Evolutionary conservation across 192 early-diverging fungal species (phyloP).

Genomic region (Rhizophagus sp.): DNA sequence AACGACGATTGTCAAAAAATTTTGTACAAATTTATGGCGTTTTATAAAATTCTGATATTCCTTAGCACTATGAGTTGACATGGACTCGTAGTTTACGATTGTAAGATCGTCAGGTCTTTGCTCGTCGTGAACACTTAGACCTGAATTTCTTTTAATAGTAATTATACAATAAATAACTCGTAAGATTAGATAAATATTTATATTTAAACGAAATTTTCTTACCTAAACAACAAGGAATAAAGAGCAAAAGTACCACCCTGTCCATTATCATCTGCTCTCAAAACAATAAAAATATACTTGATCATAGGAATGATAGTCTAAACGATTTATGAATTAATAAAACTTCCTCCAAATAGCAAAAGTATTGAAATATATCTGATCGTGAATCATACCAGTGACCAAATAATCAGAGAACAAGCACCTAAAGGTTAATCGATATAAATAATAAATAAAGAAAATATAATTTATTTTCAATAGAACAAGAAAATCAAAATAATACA

Average conservation of each 20-base stretch:
- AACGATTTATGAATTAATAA: conserved; percentile 34
- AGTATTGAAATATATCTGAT: too few species aligned
- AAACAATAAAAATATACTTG: conserved; percentile 29
- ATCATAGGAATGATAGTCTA: conserved; percentile 17
- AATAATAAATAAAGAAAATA: background rate
- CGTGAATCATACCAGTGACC: conserved; percentile 3
- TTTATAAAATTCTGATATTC: background rate
- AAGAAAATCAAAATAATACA: too few species aligned
- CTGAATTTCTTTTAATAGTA: conserved; percentile 1
- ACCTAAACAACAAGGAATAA: conserved; percentile 45
- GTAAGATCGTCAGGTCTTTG: background rate
- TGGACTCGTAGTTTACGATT: background rate
- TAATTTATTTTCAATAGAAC: background rate
- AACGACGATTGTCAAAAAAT: background rate
- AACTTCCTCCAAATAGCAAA: background rate
- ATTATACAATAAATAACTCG: background rate
- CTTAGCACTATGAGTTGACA: background rate
- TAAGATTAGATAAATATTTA: background rate
- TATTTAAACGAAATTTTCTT: background rate
- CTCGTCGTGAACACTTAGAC: background rate
- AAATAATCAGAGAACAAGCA: conserved; percentile 2
- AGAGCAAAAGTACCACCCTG: conserved; percentile 61
- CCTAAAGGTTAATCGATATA: background rate
- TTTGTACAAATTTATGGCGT: conserved; percentile 3
- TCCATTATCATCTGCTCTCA: conserved; percentile 58